These are phyloP conservation scores for Lichtheimia hyalospora DNA, from an alignment of 371 early-diverging fungal genomes.

Conservation along the genomic window DNA sequence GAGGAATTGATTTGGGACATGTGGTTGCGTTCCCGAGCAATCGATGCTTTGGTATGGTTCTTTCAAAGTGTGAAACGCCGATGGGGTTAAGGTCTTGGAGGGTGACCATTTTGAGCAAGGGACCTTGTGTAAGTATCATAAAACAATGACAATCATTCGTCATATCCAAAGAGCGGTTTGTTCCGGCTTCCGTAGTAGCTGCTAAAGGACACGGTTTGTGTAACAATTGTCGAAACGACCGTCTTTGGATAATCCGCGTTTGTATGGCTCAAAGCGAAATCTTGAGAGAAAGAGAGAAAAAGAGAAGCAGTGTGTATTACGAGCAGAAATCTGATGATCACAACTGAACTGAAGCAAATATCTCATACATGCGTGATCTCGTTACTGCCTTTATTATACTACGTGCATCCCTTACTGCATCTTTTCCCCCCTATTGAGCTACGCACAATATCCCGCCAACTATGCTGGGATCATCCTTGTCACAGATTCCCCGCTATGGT, in stretches of 20 bases:
- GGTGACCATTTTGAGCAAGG: no score
- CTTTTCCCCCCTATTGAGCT: no score
- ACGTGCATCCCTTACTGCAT: no score
- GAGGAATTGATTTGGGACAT: conserved; percentile 4
- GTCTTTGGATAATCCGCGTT: conserved; percentile 11
- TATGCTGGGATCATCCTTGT: conserved; percentile 19
- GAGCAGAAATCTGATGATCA: background rate
- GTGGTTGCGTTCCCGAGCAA: conserved; percentile 5
- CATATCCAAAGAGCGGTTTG: background rate
- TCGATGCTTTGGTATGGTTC: background rate
- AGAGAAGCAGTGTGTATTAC: no score
- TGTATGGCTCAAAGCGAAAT: no score
- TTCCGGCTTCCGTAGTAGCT: conserved; percentile 17
- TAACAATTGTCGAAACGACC: conserved; percentile 7
- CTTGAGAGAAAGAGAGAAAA: no score
- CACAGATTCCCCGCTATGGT: conserved; percentile 29
- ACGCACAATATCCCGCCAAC: background rate
- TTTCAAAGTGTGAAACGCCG: conserved; percentile 1
- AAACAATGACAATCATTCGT: background rate
- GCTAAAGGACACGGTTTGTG: background rate
- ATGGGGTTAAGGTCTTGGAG: conserved; percentile 9
- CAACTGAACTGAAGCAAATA: background rate
- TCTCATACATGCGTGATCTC: background rate
- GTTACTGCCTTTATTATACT: no score
- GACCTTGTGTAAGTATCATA: background rate